A percentile compares a stretch with the other conserved stretches of the same genome.
phyloP scores from a whole-genome alignment of 805 yeast species.

The Yarrowia alimentaria region DNA sequence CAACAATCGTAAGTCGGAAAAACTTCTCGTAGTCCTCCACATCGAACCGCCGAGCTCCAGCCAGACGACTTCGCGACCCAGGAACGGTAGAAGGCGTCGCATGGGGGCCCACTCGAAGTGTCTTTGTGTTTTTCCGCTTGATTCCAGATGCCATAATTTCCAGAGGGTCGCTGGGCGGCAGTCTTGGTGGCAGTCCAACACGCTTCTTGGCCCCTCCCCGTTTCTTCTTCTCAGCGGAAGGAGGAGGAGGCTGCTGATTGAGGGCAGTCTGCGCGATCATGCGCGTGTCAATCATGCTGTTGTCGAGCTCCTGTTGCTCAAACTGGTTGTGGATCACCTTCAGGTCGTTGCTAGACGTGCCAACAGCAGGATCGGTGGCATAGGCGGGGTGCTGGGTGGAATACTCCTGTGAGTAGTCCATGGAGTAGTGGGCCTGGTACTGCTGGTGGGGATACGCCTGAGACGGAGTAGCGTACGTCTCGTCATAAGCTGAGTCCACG shows the following conservation, averaged over 20 bases:
- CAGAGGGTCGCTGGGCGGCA: neutral
- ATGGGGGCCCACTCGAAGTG: too few relatives aligned
- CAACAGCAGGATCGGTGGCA: too few relatives aligned
- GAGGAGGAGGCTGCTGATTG: constrained; percentile 1
- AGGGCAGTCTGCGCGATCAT: constrained; percentile 14
- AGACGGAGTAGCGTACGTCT: neutral
- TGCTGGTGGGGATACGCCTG: constrained; percentile 14
- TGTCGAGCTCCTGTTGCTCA: constrained; percentile 10
- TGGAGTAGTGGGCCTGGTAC: constrained; percentile 24
- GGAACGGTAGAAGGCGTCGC: constrained; percentile 20
- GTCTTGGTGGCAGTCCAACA: too few relatives aligned
- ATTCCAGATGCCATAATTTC: neutral
- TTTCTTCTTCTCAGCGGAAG: too few relatives aligned
- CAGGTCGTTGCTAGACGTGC: too few relatives aligned
- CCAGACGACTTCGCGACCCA: constrained; percentile 10
- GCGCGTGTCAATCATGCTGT: constrained; percentile 11
- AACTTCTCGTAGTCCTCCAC: constrained; percentile 49
- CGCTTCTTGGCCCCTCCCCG: too few relatives aligned
- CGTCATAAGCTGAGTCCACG: neutral
- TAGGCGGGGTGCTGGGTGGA: constrained; percentile 16
- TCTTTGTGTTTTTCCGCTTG: constrained; percentile 18
- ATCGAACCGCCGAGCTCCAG: constrained; percentile 9
- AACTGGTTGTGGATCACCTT: constrained; percentile 27
- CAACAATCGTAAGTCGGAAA: constrained; percentile 63
- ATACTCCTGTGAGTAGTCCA: constrained; percentile 25